Percentiles rank a stretch among this genome's conserved stretches.
phyloP scores from a whole-genome alignment of 1,139 yeast genomes.

The Debaryomyces psychrophilus region DNA sequence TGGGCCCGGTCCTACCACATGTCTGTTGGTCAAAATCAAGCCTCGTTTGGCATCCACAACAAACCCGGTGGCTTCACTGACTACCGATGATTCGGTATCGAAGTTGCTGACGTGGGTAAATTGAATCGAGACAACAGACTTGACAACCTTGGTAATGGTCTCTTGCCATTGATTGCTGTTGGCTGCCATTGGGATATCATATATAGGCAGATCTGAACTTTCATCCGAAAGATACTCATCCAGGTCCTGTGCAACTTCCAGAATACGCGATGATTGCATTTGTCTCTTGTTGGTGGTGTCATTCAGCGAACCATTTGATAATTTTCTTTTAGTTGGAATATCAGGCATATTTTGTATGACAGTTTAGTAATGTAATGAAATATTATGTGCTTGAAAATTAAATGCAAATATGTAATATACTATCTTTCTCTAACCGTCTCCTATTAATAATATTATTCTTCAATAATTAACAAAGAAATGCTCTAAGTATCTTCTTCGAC shows the following conservation, averaged over 20 bases:
- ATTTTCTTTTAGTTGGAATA: conserved; percentile 20
- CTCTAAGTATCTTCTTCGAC: background rate
- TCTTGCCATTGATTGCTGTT: conserved; percentile 61
- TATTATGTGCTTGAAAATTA: conserved; percentile 1
- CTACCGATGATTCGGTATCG: conserved; percentile 81
- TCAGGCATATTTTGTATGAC: conserved; percentile 12
- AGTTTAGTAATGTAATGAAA: background rate
- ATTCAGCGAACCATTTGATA: conserved; percentile 17
- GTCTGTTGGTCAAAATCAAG: conserved; percentile 85
- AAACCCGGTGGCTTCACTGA: conserved; percentile 92
- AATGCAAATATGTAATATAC: conserved; percentile 4
- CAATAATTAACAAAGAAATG: background rate
- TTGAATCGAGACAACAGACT: conserved; percentile 86
- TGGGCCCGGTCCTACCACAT: conserved; percentile 95
- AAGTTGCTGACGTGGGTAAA: conserved; percentile 85
- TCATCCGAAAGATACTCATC: conserved; percentile 22
- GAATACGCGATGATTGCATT: conserved; percentile 1
- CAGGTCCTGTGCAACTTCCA: conserved; percentile 12
- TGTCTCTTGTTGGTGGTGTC: conserved; percentile 15
- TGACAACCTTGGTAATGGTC: conserved; percentile 81
- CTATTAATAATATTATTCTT: background rate
- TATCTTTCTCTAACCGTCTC: background rate
- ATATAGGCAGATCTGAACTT: conserved; percentile 18
- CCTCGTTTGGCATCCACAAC: conserved; percentile 87
- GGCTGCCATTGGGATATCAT: conserved; percentile 16